phyloP scores from a whole-genome alignment of 805 yeast species.

The Candida silvatica region DNA sequence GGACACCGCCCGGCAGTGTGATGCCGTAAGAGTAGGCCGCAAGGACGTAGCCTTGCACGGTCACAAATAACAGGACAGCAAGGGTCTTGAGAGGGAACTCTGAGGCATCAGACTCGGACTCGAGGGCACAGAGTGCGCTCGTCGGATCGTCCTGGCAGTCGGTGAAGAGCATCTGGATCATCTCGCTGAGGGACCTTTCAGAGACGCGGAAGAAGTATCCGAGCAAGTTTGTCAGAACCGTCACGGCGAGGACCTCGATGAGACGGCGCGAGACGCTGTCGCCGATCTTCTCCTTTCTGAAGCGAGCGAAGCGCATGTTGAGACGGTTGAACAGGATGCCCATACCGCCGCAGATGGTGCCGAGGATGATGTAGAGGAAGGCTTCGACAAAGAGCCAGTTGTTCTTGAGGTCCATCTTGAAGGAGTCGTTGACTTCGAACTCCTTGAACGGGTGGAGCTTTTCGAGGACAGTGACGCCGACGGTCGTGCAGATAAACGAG shows the following conservation, averaged over 20 bases:
- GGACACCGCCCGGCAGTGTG: constrained; percentile 58
- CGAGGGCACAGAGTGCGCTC: constrained; percentile 18
- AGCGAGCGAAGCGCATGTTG: constrained; percentile 34
- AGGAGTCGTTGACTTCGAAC: constrained; percentile 32
- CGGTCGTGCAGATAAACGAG: constrained; percentile 71
- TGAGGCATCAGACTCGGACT: not conserved
- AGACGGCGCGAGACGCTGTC: constrained; percentile 23
- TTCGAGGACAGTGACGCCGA: constrained; percentile 56
- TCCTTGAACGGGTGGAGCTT: constrained; percentile 40
- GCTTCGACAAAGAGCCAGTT: constrained; percentile 68
- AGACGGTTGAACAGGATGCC: constrained; percentile 47
- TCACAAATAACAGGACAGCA: constrained; percentile 20
- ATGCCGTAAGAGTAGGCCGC: constrained; percentile 65
- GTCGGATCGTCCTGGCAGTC: constrained; percentile 40
- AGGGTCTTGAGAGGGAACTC: constrained; percentile 28
- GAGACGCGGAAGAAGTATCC: constrained; percentile 24
- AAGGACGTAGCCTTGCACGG: constrained; percentile 46
- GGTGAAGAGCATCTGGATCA: constrained; percentile 55
- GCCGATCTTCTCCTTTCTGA: constrained; percentile 19
- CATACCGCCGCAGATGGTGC: constrained; percentile 59
- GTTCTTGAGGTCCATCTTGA: constrained; percentile 59
- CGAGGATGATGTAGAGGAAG: constrained; percentile 64
- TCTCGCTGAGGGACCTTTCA: constrained; percentile 46
- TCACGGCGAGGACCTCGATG: constrained; percentile 40
- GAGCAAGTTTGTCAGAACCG: constrained; percentile 42